A percentile compares a stretch with the other conserved stretches of the same genome.
Evolutionary conservation across 1,139 yeast species (phyloP).

Genomic region (Protomyces inouyei): DNA sequence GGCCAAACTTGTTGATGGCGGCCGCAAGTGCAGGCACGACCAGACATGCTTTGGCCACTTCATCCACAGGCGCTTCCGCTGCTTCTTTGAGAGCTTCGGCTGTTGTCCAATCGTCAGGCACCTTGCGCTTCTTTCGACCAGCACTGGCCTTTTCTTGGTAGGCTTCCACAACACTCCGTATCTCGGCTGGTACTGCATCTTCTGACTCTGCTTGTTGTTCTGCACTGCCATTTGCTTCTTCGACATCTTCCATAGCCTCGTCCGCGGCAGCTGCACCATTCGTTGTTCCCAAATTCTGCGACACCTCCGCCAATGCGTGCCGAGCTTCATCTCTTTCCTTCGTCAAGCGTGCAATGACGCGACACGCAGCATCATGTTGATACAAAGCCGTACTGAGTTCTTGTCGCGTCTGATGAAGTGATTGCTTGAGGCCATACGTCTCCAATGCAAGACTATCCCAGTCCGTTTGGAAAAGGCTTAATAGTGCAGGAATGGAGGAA

Average conservation of each 20-base stretch:
- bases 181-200: background rate
- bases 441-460: slow-evolving; percentile 89
- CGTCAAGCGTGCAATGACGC: slow-evolving; percentile 72
- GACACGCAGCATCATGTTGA: slow-evolving; percentile 82
- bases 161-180: slow-evolving; percentile 8
- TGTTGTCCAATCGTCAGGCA: slow-evolving; percentile 28
- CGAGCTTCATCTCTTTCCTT: slow-evolving; percentile 71
- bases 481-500: slow-evolving; percentile 71
- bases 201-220: background rate
- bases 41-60: background rate
- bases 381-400: slow-evolving; percentile 66
- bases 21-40: background rate
- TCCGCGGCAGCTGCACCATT: background rate
- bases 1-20: background rate
- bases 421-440: slow-evolving; percentile 68
- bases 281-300: background rate
- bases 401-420: slow-evolving; percentile 59
- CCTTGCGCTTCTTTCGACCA: slow-evolving; percentile 28
- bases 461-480: slow-evolving; percentile 73
- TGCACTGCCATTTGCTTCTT: background rate
- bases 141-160: slow-evolving; percentile 15
- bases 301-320: slow-evolving; percentile 51
- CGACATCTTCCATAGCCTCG: slow-evolving; percentile 3
- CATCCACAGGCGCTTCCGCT: background rate
- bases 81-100: slow-evolving; percentile 8